Conservation (phyloP, 805 yeast genomes). For the Hagleromyces aurorensis region DNA sequence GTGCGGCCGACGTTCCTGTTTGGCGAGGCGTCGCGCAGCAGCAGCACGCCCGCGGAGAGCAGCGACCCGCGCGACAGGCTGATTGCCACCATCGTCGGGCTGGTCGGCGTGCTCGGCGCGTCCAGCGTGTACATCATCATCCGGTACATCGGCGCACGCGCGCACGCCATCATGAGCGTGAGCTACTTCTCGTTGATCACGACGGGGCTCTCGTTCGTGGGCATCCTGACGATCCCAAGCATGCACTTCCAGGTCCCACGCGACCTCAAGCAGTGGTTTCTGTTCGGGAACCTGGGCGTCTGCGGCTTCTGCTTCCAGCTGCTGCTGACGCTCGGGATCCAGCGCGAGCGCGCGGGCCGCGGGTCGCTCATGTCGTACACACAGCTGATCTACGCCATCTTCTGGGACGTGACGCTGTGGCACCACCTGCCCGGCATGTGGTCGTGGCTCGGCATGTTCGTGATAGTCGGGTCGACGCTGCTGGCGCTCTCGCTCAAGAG, state of each 20-base stretch:
- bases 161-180: conserved; percentile 76
- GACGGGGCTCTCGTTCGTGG: conserved; percentile 44
- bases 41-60: conserved; percentile 35
- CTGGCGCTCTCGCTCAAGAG: conserved; percentile 50
- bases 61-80: conserved; percentile 46
- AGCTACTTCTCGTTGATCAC: conserved; percentile 64
- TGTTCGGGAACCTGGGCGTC: conserved; percentile 55
- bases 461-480: conserved; percentile 61
- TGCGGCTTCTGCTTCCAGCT: conserved; percentile 82
- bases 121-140: conserved; percentile 62
- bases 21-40: conserved; percentile 29
- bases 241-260: conserved; percentile 54
- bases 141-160: conserved; percentile 65
- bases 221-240: conserved; percentile 49
- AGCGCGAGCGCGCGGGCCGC: conserved; percentile 68
- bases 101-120: conserved; percentile 64
- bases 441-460: conserved; percentile 59
- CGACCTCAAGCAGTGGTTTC: conserved; percentile 55
- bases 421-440: conserved; percentile 62
- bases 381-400: conserved; percentile 66
- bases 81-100: conserved; percentile 55
- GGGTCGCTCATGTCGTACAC: conserved; percentile 71
- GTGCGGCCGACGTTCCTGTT: conserved; percentile 75
- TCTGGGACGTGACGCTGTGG: conserved; percentile 70
- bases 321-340: conserved; percentile 72